Evolutionary conservation across 2,329 filamentous ascomycete species (phyloP).

Genomic region (Tolypocladium ovalisporum): DNA sequence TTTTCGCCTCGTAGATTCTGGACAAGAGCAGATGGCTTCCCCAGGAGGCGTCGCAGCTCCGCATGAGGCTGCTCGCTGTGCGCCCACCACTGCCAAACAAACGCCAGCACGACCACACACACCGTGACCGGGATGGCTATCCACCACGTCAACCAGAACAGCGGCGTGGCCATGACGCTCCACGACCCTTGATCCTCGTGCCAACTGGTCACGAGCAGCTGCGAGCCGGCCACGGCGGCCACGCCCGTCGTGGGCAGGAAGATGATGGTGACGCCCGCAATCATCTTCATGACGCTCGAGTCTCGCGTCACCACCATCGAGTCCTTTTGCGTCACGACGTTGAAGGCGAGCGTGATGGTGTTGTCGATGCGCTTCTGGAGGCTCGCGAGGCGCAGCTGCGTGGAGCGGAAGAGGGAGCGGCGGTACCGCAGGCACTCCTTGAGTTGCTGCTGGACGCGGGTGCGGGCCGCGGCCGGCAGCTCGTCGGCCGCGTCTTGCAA

Average conservation of each 20-base stretch:
- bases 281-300: slow-evolving; percentile 24
- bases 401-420: slow-evolving; percentile 21
- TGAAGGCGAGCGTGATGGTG: slow-evolving; percentile 21
- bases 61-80: slow-evolving; percentile 7
- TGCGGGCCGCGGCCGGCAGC: slow-evolving; percentile 1
- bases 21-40: background rate
- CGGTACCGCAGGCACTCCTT: slow-evolving; percentile 18
- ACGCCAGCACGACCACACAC: slow-evolving; percentile 11
- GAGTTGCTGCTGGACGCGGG: slow-evolving; percentile 13
- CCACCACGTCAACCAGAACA: slow-evolving; percentile 19
- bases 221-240: slow-evolving; percentile 19
- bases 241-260: slow-evolving; percentile 26
- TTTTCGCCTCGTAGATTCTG: background rate
- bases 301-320: slow-evolving; percentile 22
- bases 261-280: slow-evolving; percentile 24
- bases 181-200: slow-evolving; percentile 9
- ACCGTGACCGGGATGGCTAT: slow-evolving; percentile 18
- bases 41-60: background rate
- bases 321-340: slow-evolving; percentile 24
- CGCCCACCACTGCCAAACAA: slow-evolving; percentile 19
- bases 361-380: slow-evolving; percentile 24
- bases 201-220: slow-evolving; percentile 12
- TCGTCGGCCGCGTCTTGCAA: slow-evolving; percentile 2
- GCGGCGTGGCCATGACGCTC: slow-evolving; percentile 12
- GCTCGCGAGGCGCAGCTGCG: slow-evolving; percentile 21